Evolutionary conservation across 768 basidiomycete species (phyloP).

Genomic region (Russula compacta): DNA sequence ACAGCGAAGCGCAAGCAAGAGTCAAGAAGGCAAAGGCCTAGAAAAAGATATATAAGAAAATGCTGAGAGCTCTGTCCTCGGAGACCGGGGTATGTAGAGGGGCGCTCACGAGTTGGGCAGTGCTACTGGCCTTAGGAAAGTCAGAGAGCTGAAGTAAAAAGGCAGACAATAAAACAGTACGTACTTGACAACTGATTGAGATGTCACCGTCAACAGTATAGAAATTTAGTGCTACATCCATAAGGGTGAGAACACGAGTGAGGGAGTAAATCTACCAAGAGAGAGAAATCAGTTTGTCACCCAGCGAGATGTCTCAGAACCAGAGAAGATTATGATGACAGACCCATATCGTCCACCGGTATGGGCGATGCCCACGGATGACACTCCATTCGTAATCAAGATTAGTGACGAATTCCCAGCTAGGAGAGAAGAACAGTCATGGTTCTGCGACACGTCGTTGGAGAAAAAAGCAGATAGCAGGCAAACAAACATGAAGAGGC

Average conservation of each 20-base stretch:
- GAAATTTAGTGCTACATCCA: background rate
- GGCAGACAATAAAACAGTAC: background rate
- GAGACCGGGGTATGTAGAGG: background rate
- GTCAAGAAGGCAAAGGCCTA: background rate
- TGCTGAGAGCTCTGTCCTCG: background rate
- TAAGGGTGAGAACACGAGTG: background rate
- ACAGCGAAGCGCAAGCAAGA: background rate
- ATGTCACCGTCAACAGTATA: background rate
- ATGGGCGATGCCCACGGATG: background rate
- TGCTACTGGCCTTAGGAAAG: background rate
- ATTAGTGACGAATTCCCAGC: background rate
- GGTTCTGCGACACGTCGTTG: background rate
- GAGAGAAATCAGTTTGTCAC: background rate
- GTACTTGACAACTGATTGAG: conserved; percentile 8
- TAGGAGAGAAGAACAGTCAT: background rate
- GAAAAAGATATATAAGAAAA: background rate
- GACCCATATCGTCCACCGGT: conserved; percentile 11
- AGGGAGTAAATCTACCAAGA: conserved; percentile 7
- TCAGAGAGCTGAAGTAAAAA: background rate
- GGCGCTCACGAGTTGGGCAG: background rate
- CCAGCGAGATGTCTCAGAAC: background rate
- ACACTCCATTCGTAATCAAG: background rate
- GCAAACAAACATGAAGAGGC: background rate
- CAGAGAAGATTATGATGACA: background rate
- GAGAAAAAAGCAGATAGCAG: no score